Evolutionary conservation across 2,329 filamentous ascomycete genomes (phyloP).

Genomic region (Alternaria sp.): DNA sequence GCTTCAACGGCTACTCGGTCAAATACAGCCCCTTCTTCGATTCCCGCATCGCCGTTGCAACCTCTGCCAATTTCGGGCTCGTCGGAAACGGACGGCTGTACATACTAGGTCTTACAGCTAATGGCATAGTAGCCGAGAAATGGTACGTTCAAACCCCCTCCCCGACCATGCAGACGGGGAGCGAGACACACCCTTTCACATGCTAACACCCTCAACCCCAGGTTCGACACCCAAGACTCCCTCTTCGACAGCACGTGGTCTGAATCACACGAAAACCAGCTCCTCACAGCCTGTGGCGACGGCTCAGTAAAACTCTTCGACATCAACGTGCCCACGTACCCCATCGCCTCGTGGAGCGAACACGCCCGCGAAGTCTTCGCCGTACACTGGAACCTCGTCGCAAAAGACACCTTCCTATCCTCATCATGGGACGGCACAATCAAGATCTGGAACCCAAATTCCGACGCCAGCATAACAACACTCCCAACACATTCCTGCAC

Average conservation of each 20-base stretch:
- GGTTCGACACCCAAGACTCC: conserved; percentile 96
- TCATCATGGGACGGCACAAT: conserved; percentile 96
- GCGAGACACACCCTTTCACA: conserved; percentile 14
- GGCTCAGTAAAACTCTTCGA: conserved; percentile 96
- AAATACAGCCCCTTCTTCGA: conserved; percentile 99
- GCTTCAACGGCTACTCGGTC: conserved; percentile 94
- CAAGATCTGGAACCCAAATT: conserved; percentile 91
- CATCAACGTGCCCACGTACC: conserved; percentile 79
- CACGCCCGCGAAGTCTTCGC: conserved; percentile 93
- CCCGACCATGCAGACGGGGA: neutral
- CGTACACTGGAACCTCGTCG: conserved; percentile 88
- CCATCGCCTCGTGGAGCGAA: conserved; percentile 90
- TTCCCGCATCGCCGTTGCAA: conserved; percentile 86
- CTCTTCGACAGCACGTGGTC: conserved; percentile 96
- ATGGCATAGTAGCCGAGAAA: conserved; percentile 85
- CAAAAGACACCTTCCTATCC: conserved; percentile 89
- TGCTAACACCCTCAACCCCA: conserved; percentile 47
- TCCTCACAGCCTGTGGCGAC: conserved; percentile 88
- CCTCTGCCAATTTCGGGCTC: conserved; percentile 94
- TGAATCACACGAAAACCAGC: conserved; percentile 94
- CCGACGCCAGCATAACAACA: conserved; percentile 77
- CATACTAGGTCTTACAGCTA: conserved; percentile 80
- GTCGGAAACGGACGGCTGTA: conserved; percentile 94
- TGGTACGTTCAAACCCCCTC: conserved; percentile 60
- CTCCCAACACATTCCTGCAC: conserved; percentile 93